Evolutionary conservation across 2,329 filamentous ascomycete genomes (phyloP).

Genomic region (Ilyonectria sp.): DNA sequence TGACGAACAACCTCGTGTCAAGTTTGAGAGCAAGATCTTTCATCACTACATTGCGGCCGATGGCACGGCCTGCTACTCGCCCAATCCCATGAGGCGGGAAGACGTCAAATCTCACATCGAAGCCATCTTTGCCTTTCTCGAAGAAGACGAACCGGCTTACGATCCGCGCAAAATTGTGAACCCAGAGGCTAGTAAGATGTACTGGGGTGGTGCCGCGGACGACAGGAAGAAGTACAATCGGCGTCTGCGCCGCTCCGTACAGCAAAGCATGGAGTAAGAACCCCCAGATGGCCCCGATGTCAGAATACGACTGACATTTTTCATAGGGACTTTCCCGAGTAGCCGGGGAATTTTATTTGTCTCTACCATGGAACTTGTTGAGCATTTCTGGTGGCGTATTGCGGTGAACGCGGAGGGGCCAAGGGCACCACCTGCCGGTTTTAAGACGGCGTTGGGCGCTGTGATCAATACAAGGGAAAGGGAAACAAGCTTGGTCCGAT

Average conservation of each 20-base stretch:
- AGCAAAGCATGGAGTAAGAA: slow-evolving; percentile 74
- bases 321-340: slow-evolving; percentile 54
- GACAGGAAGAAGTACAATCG: slow-evolving; percentile 90
- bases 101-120: slow-evolving; percentile 89
- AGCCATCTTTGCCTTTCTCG: slow-evolving; percentile 84
- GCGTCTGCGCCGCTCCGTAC: slow-evolving; percentile 83
- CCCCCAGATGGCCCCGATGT: too few relatives aligned
- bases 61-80: slow-evolving; percentile 87
- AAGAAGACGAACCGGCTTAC: slow-evolving; percentile 89
- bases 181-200: slow-evolving; percentile 86
- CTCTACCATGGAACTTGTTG: slow-evolving; percentile 20
- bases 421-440: slow-evolving; percentile 17
- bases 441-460: slow-evolving; percentile 42
- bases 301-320: neutral
- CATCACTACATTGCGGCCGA: slow-evolving; percentile 88
- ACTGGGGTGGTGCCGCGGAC: slow-evolving; percentile 82
- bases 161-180: slow-evolving; percentile 92
- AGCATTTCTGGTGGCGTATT: slow-evolving; percentile 37
- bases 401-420: slow-evolving; percentile 30
- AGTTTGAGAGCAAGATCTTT: slow-evolving; percentile 85
- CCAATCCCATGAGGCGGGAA: slow-evolving; percentile 72
- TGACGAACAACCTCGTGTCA: slow-evolving; percentile 87
- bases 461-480: slow-evolving; percentile 25
- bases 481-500: slow-evolving; percentile 20
- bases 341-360: slow-evolving; percentile 12